Evolutionary conservation across 1,139 yeast genomes (phyloP).

Genomic region (Nakaseomyces uthaithaninus): DNA sequence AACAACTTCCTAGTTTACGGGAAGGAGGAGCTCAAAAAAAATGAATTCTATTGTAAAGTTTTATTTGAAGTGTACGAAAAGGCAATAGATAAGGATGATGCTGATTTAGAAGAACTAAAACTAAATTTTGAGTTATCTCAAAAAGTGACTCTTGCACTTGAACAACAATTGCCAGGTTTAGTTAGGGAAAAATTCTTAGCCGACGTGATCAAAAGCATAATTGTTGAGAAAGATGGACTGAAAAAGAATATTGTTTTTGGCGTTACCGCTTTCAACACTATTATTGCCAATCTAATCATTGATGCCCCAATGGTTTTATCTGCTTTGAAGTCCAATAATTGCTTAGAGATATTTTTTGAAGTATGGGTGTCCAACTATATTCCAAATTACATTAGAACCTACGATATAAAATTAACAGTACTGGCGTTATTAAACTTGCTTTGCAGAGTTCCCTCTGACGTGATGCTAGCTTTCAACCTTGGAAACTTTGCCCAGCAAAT

Average conservation of each 20-base stretch:
- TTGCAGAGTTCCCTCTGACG: constrained; percentile 26
- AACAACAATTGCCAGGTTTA: constrained; percentile 24
- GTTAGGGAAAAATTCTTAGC: constrained; percentile 24
- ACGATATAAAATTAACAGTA: constrained; percentile 68
- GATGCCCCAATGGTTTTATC: constrained; percentile 49
- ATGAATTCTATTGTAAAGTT: constrained; percentile 27
- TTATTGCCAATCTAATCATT: constrained; percentile 58
- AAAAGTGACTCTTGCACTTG: constrained; percentile 32
- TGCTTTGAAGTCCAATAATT: constrained; percentile 42
- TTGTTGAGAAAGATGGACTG: constrained; percentile 24
- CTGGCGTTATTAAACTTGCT: constrained; percentile 58
- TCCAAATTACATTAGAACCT: constrained; percentile 60
- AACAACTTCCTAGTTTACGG: constrained; percentile 78
- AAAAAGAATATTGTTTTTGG: constrained; percentile 39
- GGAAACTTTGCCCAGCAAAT: constrained; percentile 30
- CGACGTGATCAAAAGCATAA: constrained; percentile 26
- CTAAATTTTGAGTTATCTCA: constrained; percentile 31
- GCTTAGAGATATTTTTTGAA: constrained; percentile 47
- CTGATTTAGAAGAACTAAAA: constrained; percentile 27
- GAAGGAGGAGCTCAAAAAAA: constrained; percentile 39
- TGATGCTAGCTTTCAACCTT: constrained; percentile 28
- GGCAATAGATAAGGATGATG: constrained; percentile 30
- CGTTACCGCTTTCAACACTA: constrained; percentile 55
- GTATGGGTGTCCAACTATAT: constrained; percentile 55
- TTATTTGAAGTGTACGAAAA: constrained; percentile 27